Evolutionary conservation across 495 filamentous ascomycete species (phyloP), one percentile per base, ranked within the genome.

Genomic region (Aspergillus homomorphus): DNA sequence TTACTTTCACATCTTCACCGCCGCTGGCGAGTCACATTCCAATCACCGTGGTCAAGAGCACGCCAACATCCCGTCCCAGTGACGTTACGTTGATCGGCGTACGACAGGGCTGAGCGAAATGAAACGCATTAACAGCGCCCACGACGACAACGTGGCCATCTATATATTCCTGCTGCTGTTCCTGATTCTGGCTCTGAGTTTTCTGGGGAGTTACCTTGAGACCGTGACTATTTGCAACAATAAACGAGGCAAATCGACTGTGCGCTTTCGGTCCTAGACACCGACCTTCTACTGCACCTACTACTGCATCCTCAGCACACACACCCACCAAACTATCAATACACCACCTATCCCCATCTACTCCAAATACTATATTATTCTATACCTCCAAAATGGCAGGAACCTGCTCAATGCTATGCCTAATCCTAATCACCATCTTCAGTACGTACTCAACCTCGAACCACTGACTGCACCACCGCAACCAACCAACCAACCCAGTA

Each of bases 361-460:
- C 50, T 43, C 6, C 28, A 33, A 46, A 56, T 45, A 23, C 21
- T 20, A 18, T 24, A 46, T 46, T 24, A 43, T 48, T 15, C 50
- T 19, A 23, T 26, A 22, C 53, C 23, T 28, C 22, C 59, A 72
- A 63, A 41, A 77, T 76, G 73, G 69, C 68, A 5, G 70, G 66
- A 44, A 65, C 73, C 43, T 69, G 64, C 55, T 72, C 73, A 3
- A 75, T 67, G 62, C 58, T 79, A 12, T 76, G 73, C 30, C 63
- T 86, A 51, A 75, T 87, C 14, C 71, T 87, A 55, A 75, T 86
- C 67, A 86, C 84, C 21, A 63, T 87, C 50, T 80, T 87, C 69
- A 58, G 83, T 85, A 70, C 65, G 80, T 73, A 18, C 43, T 18
- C 55, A 30, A 53, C 16, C 30, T n/a, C n/a, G n/a, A n/a, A n/a